phyloP scores from a whole-genome alignment of 2,329 filamentous ascomycete species.

The Diaporthe nobilis region DNA sequence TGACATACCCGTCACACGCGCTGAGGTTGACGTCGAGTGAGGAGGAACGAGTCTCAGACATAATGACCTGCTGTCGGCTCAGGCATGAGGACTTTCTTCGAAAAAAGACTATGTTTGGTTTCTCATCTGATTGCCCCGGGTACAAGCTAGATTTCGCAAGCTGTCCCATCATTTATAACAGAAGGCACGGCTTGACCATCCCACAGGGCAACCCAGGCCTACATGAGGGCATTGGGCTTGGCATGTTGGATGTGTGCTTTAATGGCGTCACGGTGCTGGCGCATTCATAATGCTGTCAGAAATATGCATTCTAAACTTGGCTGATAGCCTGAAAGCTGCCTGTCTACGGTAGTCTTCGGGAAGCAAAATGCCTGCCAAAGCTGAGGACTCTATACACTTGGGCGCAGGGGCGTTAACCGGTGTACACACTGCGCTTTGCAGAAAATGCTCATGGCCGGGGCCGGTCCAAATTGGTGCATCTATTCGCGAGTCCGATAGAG shows the following conservation, averaged over 20 bases:
- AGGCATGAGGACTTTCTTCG: background rate
- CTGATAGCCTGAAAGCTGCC: background rate
- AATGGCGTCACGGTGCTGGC: background rate
- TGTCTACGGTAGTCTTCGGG: background rate
- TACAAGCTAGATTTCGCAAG: background rate
- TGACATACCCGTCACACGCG: background rate
- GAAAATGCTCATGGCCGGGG: background rate
- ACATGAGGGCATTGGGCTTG: background rate
- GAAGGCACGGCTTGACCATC: background rate
- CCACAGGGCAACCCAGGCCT: background rate
- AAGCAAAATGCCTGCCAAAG: background rate
- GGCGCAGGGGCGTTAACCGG: too few relatives aligned
- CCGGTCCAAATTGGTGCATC: background rate
- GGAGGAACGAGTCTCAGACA: conserved; percentile 29
- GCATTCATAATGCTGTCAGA: background rate
- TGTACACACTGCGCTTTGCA: background rate
- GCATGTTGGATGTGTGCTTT: background rate
- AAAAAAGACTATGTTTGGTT: background rate
- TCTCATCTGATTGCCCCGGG: background rate
- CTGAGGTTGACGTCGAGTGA: conserved; percentile 32
- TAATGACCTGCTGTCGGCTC: background rate
- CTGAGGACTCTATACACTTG: background rate
- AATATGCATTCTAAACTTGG: background rate
- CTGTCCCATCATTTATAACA: background rate
- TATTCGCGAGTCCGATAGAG: background rate